Evolutionary conservation across 1,139 yeast species (phyloP).

Genomic region (Lodderomyces pseudojiufengensis): DNA sequence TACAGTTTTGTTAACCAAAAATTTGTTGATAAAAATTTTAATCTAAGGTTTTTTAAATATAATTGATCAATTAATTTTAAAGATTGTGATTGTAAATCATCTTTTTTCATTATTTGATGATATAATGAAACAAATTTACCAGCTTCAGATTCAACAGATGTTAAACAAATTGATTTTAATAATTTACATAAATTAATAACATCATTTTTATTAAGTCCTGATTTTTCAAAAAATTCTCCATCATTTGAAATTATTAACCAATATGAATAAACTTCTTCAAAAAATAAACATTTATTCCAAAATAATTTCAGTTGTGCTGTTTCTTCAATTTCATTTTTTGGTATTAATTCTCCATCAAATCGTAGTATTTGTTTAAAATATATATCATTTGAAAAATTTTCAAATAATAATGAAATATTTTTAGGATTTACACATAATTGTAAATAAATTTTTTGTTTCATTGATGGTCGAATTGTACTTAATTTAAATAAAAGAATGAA

Average conservation of each 20-base stretch:
- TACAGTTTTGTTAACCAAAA: slow-evolving; percentile 53
- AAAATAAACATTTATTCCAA: slow-evolving; percentile 34
- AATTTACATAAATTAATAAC: slow-evolving; percentile 46
- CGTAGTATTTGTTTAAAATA: background rate
- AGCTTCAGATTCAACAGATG: slow-evolving; percentile 19
- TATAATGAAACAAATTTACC: too few species aligned
- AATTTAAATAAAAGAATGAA: background rate
- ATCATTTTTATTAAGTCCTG: slow-evolving; percentile 44
- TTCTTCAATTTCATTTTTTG: background rate
- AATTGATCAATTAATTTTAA: slow-evolving; percentile 55
- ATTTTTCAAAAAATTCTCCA: slow-evolving; percentile 49
- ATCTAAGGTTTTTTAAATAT: slow-evolving; percentile 64
- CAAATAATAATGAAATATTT: background rate
- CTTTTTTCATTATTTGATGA: too few species aligned
- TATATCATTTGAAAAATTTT: background rate
- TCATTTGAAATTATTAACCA: slow-evolving; percentile 68
- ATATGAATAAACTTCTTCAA: slow-evolving; percentile 41
- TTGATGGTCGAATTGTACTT: background rate
- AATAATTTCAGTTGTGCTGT: slow-evolving; percentile 16
- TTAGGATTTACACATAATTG: slow-evolving; percentile 1
- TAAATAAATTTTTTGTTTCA: background rate
- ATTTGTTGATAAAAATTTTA: slow-evolving; percentile 48
- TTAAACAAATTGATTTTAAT: slow-evolving; percentile 45
- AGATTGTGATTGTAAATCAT: background rate
- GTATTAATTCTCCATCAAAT: background rate